phyloP scores from a whole-genome alignment of 169 alveolate species.

The Cystoisospora suis region DNA sequence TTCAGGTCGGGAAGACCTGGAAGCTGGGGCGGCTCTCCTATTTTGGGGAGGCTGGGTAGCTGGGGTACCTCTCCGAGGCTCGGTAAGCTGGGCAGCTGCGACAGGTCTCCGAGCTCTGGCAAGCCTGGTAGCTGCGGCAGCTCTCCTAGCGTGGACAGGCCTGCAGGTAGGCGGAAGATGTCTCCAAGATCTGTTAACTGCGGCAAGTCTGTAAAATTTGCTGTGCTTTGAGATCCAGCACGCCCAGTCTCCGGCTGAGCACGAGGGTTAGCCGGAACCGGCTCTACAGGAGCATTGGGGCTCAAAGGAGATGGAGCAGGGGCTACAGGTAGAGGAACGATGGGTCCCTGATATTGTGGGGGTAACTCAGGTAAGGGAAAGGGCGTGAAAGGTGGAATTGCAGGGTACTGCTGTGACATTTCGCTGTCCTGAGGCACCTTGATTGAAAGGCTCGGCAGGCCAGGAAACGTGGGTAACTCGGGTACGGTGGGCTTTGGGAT shows the following conservation, averaged over 20 bases:
- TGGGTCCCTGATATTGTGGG: too few species aligned
- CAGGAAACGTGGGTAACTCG: neutral
- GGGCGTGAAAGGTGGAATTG: too few species aligned
- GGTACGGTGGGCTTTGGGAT: slow-evolving; percentile 2
- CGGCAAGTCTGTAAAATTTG: neutral
- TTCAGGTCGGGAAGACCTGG: neutral
- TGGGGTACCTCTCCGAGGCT: slow-evolving; percentile 7
- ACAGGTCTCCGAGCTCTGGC: neutral
- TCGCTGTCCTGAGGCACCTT: too few species aligned
- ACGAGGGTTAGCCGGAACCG: neutral
- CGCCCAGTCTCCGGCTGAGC: neutral
- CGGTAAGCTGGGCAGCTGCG: neutral
- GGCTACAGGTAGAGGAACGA: neutral
- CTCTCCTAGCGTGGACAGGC: neutral
- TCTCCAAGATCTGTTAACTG: neutral
- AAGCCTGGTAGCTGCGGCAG: neutral
- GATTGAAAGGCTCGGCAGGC: neutral
- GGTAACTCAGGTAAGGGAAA: too few species aligned
- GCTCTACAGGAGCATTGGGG: neutral
- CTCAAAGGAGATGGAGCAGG: neutral
- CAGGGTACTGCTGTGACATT: too few species aligned
- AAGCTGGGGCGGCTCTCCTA: neutral
- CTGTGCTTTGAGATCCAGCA: neutral
- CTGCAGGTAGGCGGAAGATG: neutral
- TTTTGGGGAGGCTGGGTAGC: neutral